Conservation (phyloP, 176 grass and related monocot genomes). For the maize (Zea mays) region DNA sequence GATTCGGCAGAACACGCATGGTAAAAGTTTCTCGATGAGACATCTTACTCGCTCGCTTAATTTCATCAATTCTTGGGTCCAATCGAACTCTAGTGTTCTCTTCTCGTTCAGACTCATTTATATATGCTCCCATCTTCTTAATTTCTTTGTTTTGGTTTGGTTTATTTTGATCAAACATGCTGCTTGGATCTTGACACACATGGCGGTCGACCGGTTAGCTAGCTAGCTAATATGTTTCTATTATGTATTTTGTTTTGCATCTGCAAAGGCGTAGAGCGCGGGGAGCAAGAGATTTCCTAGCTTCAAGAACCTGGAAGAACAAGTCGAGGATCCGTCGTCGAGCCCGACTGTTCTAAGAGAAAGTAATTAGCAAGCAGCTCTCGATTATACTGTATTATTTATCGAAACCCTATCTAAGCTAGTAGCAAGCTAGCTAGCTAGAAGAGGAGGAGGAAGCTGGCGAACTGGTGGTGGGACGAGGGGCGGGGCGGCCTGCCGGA, state of each 20-base stretch:
- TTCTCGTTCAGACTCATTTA: background rate
- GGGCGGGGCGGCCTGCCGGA: conserved; percentile 49
- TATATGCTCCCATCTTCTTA: background rate
- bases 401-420: conserved; percentile 14
- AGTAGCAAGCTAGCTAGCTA: background rate
- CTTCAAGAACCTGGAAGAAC: background rate
- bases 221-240: background rate
- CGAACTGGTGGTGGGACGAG: conserved; percentile 75
- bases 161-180: background rate
- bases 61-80: background rate
- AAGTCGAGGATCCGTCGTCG: background rate
- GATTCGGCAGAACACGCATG: too few relatives aligned
- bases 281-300: background rate
- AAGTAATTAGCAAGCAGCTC: background rate
- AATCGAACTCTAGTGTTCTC: background rate
- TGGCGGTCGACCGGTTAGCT: background rate
- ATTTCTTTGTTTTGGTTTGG: too few relatives aligned
- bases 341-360: background rate
- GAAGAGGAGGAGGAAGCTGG: conserved; percentile 50
- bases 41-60: background rate
- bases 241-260: conserved; percentile 4
- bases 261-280: conserved; percentile 22
- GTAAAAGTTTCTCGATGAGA: background rate
- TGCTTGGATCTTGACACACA: background rate
- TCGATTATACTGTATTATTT: background rate